These are phyloP conservation scores for Claviceps paspali DNA, from an alignment of 2,329 filamentous ascomycete genomes.

Conservation along the genomic window DNA sequence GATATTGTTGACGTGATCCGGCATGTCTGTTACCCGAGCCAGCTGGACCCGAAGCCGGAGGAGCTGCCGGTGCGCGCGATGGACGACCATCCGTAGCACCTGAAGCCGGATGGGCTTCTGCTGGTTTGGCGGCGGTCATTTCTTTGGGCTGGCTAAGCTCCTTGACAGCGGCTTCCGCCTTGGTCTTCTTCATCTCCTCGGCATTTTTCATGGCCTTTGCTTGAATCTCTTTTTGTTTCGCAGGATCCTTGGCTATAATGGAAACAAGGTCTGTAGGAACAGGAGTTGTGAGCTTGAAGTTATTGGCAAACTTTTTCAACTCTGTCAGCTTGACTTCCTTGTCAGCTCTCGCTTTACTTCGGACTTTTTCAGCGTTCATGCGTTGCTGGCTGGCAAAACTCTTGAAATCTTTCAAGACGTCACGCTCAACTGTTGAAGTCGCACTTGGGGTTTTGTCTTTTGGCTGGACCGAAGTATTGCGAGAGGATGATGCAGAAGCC, in stretches of 20 bases:
- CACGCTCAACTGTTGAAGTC: constrained; percentile 44
- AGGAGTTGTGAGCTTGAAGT: constrained; percentile 86
- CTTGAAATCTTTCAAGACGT: constrained; percentile 49
- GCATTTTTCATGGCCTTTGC: constrained; percentile 70
- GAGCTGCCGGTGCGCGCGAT: constrained; percentile 19
- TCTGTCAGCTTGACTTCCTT: constrained; percentile 89
- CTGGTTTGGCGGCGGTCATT: constrained; percentile 22
- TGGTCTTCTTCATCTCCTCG: constrained; percentile 44
- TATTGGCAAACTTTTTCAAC: constrained; percentile 84
- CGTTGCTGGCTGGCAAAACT: constrained; percentile 44
- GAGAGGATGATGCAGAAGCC: constrained; percentile 21
- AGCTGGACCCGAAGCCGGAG: constrained; percentile 15
- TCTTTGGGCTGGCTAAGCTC: constrained; percentile 29
- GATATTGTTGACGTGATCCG: constrained; percentile 32
- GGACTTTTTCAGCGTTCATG: constrained; percentile 38
- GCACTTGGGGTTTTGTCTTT: constrained; percentile 24
- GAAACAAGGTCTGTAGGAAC: constrained; percentile 84
- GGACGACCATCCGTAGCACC: constrained; percentile 14
- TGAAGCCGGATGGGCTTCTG: constrained; percentile 11
- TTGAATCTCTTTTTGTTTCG: constrained; percentile 84
- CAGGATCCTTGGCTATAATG: constrained; percentile 93
- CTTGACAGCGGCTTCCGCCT: constrained; percentile 30
- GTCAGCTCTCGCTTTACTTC: constrained; percentile 51
- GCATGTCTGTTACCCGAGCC: constrained; percentile 26
- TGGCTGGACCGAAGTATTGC: constrained; percentile 25